These are phyloP conservation scores for Crucihimalaya himalaica DNA, from an alignment of 345 rosid genomes.

Conservation along the genomic window DNA sequence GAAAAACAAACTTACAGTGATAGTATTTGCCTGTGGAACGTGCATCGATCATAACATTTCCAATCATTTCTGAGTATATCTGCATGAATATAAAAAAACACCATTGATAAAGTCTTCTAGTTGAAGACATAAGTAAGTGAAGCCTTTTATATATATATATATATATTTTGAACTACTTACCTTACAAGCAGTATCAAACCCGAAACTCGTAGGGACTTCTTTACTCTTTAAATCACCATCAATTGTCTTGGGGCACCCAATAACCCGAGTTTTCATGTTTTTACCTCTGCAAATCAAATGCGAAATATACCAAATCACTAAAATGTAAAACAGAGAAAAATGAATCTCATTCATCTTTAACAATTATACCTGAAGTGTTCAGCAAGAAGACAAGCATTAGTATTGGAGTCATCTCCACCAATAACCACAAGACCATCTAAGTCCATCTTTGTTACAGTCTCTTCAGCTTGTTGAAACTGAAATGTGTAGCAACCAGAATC, in stretches of 20 bases:
- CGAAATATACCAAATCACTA: background rate
- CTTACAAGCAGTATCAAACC: constrained; percentile 98
- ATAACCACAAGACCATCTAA: constrained; percentile 92
- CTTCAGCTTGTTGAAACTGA: constrained; percentile 96
- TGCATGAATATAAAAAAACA: constrained; percentile 33
- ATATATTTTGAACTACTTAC: constrained; percentile 44
- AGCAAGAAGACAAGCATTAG: constrained; percentile 96
- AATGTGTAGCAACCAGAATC: constrained; percentile 25
- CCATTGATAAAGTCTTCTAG: background rate
- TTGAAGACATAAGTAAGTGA: background rate
- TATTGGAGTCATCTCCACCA: constrained; percentile 99
- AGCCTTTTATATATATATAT: too few species aligned
- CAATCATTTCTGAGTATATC: constrained; percentile 98
- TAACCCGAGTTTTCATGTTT: constrained; percentile 76
- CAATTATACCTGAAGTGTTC: constrained; percentile 72
- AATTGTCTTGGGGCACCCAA: constrained; percentile 97
- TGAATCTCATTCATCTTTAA: background rate
- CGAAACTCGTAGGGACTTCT: constrained; percentile 95
- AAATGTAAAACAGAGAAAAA: background rate
- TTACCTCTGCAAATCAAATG: constrained; percentile 52
- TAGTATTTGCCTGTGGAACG: constrained; percentile 97
- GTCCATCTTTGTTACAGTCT: constrained; percentile 73
- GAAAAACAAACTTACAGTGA: constrained; percentile 63
- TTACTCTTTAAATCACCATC: constrained; percentile 97
- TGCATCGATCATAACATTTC: constrained; percentile 98